Percentiles rank a stretch among this genome's conserved stretches.
Evolutionary conservation across 129 eudicot genomes (phyloP).

Genomic region (Silybum marianum): DNA sequence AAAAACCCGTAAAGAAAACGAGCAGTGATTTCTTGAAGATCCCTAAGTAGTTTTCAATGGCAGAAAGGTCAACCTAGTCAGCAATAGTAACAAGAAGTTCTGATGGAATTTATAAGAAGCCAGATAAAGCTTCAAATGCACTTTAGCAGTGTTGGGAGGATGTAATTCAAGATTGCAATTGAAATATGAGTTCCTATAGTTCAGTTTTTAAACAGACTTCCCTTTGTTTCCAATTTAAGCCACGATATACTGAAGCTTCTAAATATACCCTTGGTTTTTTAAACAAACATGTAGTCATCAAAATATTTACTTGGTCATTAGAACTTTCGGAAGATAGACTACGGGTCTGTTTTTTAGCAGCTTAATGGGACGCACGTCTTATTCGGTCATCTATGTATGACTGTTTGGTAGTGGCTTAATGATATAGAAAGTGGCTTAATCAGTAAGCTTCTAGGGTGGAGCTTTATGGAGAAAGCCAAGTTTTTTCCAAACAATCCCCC

Average conservation of each 20-base stretch:
- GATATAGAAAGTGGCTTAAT: too few relatives aligned
- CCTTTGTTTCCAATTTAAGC: neutral
- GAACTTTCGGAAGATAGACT: neutral
- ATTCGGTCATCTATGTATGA: too few relatives aligned
- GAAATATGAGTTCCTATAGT: constrained; percentile 4
- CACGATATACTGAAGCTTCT: neutral
- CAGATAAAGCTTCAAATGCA: neutral
- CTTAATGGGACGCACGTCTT: too few relatives aligned
- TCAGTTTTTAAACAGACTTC: neutral
- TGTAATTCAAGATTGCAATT: constrained; percentile 1
- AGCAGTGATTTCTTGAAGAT: constrained; percentile 51
- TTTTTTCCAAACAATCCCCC: too few relatives aligned
- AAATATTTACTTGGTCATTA: constrained; percentile 1
- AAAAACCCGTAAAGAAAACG: constrained; percentile 49
- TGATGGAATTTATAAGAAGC: neutral
- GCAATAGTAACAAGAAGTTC: neutral
- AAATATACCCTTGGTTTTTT: neutral
- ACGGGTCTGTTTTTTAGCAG: too few relatives aligned
- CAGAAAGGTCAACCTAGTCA: constrained; percentile 5
- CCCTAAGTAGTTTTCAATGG: constrained; percentile 39
- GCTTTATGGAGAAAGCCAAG: too few relatives aligned
- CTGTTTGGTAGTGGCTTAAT: too few relatives aligned
- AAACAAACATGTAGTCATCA: neutral
- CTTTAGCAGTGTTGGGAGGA: neutral
- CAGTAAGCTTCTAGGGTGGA: too few relatives aligned